phyloP scores from a whole-genome alignment of 306 rosid species.

The Lupinus albus region DNA sequence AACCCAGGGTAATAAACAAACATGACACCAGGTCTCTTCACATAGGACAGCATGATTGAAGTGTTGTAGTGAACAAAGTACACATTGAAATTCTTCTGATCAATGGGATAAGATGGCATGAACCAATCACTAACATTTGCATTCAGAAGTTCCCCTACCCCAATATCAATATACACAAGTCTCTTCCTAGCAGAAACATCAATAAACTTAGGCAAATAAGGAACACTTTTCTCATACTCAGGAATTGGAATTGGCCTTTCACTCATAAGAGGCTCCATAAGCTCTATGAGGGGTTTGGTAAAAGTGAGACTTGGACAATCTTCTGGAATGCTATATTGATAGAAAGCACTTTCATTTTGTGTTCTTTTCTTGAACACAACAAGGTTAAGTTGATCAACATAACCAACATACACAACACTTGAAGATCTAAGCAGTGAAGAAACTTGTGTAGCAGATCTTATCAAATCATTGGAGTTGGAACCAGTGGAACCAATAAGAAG shows the following conservation, averaged over 20 bases:
- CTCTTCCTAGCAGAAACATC: conserved; percentile 62
- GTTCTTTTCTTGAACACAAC: conserved; percentile 73
- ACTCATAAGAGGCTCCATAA: conserved; percentile 70
- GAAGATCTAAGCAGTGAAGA: conserved; percentile 79
- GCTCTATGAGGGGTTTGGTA: conserved; percentile 60
- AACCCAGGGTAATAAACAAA: conserved; percentile 95
- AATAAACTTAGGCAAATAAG: conserved; percentile 69
- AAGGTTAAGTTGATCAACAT: conserved; percentile 56
- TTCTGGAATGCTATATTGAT: conserved; percentile 57
- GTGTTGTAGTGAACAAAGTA: conserved; percentile 93
- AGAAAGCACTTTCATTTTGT: conserved; percentile 50
- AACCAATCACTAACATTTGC: conserved; percentile 62
- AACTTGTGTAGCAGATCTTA: conserved; percentile 75
- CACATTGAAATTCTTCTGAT: conserved; percentile 61
- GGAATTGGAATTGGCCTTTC: conserved; percentile 40
- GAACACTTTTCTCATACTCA: conserved; percentile 36
- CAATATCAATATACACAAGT: conserved; percentile 76
- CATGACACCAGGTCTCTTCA: conserved; percentile 76
- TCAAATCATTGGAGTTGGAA: conserved; percentile 55
- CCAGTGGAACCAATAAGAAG: conserved; percentile 52
- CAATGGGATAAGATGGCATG: conserved; percentile 68
- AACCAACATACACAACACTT: conserved; percentile 65
- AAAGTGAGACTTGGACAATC: conserved; percentile 66
- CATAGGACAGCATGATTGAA: conserved; percentile 65
- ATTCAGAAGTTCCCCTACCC: conserved; percentile 65